Evolutionary conservation across 176 grass and related monocot species (phyloP).

Genomic region (Juncus effusus): DNA sequence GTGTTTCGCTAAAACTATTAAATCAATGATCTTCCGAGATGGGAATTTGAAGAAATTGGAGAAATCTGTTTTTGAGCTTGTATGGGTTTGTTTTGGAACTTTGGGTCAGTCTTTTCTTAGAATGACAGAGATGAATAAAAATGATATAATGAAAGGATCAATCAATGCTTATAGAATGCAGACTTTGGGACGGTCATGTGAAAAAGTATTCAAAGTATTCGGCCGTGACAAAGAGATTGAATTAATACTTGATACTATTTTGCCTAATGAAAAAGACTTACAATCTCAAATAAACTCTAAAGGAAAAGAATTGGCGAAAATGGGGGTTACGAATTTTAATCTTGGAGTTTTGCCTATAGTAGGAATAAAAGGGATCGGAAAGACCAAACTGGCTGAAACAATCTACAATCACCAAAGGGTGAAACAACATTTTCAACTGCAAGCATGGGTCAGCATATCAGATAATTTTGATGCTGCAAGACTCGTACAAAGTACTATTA

Average conservation of each 20-base stretch:
- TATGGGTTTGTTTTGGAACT: too few species aligned
- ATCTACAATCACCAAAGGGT: slow-evolving; percentile 7
- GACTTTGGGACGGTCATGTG: not conserved
- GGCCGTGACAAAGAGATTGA: not conserved
- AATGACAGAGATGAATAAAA: not conserved
- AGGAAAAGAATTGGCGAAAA: too few species aligned
- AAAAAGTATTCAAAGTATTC: not conserved
- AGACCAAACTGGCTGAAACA: slow-evolving; percentile 16
- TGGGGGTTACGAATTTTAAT: not conserved
- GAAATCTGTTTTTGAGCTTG: too few species aligned
- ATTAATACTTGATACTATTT: not conserved
- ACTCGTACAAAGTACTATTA: not conserved
- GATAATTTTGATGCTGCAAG: not conserved
- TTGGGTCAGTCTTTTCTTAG: not conserved
- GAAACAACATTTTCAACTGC: not conserved
- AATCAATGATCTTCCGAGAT: not conserved
- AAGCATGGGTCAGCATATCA: slow-evolving; percentile 12
- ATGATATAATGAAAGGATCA: too few species aligned
- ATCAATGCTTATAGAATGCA: too few species aligned
- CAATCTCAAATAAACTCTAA: too few species aligned
- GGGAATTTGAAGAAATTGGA: not conserved
- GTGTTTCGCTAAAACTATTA: not conserved
- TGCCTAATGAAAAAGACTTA: too few species aligned
- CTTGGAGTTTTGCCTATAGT: slow-evolving; percentile 3
- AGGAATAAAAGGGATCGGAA: slow-evolving; percentile 20